These are phyloP conservation scores for Eucalyptus erythrocorys DNA, from an alignment of 345 rosid species.

Conservation along the genomic window DNA sequence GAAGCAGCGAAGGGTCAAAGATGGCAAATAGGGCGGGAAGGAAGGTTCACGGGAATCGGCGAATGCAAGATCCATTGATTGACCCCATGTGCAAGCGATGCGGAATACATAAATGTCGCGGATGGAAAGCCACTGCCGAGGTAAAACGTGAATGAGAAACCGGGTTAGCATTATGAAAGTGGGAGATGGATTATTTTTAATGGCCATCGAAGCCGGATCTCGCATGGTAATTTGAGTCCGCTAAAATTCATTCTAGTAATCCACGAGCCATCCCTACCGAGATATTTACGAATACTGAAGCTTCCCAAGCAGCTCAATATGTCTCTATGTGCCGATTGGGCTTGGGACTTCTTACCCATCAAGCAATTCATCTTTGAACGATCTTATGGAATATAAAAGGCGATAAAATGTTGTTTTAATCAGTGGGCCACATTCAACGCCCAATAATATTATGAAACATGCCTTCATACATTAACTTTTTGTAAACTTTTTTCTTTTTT, in stretches of 20 bases:
- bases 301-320: rapidly evolving
- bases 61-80: neutral
- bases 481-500: rapidly evolving
- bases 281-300: rapidly evolving
- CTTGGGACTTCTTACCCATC: neutral
- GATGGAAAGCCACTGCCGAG: neutral
- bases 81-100: neutral
- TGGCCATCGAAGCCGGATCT: rapidly evolving
- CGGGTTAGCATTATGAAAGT: neutral
- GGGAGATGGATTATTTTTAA: neutral
- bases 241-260: neutral
- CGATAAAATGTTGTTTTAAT: neutral
- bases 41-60: neutral
- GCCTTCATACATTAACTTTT: rapidly evolving
- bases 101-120: neutral
- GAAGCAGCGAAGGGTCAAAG: neutral
- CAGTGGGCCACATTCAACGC: rapidly evolving
- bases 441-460: too few species aligned
- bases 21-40: neutral
- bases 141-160: neutral
- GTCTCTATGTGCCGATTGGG: rapidly evolving
- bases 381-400: rapidly evolving
- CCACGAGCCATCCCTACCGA: rapidly evolving
- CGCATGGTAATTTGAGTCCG: rapidly evolving
- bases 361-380: neutral